Evolutionary conservation across 2,329 filamentous ascomycete species (phyloP), one percentile per base, ranked within the genome.

Genomic region (Monascus ruber): DNA sequence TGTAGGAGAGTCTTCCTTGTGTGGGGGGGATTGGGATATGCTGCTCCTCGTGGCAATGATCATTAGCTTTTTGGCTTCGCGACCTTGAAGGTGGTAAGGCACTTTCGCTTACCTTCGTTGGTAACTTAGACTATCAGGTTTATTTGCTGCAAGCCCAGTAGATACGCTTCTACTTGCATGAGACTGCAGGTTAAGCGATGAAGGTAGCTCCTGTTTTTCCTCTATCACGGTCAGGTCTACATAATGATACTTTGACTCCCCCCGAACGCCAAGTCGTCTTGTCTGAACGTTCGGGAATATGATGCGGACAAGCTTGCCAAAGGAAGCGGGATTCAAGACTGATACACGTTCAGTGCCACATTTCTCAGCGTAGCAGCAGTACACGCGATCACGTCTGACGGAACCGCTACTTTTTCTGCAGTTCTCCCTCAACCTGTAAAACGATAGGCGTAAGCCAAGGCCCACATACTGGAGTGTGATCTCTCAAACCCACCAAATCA

Each of bases 171-270:
- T 27, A 28, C 49, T 51, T 10, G 48, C 42, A 31, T 52, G 45
- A 8, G 51, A 41, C 34, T 56, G 55, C 4, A 51, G 44, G 11
- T 49, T 54, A 34, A 56, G 43, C 5, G 51, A 43, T 5, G 46
- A 42, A n/a, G 48, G 50, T 42, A 56, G 55, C 36, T 62, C 59
- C 38, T 62, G 60, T 41, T 66, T 64, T 43, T 66, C 63, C 41
- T 67, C 64, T 26, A 66, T 63, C 33, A 71, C 60, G 2, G 66
- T 66, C 42, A 71, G 52, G 46, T 71, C 68, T 35, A 71, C 68
- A 44, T 98, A 98, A 63, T 98, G 91, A 60, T 98, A 98, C 60
- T 98, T 98, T 9, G 91, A 98, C 66, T 96, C 89, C 47, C 91
- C 91, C 38, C 91, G 79, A 35, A 96, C 88, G 46, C 91, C 91